Evolutionary conservation across 768 basidiomycete genomes (phyloP).

Genomic region (Boletus fagicola): DNA sequence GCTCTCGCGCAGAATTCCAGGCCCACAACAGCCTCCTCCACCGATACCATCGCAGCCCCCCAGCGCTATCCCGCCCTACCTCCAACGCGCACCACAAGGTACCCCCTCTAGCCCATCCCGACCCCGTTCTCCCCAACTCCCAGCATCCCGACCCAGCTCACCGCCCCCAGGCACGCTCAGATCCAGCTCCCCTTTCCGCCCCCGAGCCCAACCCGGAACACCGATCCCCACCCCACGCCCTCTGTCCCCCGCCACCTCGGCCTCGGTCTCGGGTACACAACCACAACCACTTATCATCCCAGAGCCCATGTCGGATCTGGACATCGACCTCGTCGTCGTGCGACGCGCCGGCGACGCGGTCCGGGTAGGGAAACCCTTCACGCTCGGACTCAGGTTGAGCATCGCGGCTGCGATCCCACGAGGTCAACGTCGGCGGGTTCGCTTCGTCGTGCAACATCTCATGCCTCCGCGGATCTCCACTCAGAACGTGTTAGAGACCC

Average conservation of each 20-base stretch:
- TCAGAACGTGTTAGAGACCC: constrained; percentile 10
- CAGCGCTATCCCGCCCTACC: constrained; percentile 73
- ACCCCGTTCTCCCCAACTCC: constrained; percentile 57
- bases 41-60: constrained; percentile 42
- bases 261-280: constrained; percentile 19
- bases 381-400: constrained; percentile 51
- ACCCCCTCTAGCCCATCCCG: constrained; percentile 43
- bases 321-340: constrained; percentile 56
- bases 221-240: constrained; percentile 23
- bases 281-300: constrained; percentile 24
- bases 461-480: constrained; percentile 38
- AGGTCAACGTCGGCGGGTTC: constrained; percentile 37
- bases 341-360: constrained; percentile 46
- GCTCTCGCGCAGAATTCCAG: constrained; percentile 77
- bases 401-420: constrained; percentile 45
- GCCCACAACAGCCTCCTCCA: constrained; percentile 36
- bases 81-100: constrained; percentile 55
- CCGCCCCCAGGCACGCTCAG: constrained; percentile 50
- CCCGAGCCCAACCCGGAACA: constrained; percentile 30
- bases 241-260: constrained; percentile 33
- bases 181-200: constrained; percentile 42
- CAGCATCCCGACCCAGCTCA: constrained; percentile 52
- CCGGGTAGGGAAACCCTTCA: constrained; percentile 57
- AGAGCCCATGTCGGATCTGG: constrained; percentile 40
- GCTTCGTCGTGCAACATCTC: constrained; percentile 69